Conservation (phyloP, 2,329 filamentous ascomycete genomes). For the Emmonsiellopsis sp. region DNA sequence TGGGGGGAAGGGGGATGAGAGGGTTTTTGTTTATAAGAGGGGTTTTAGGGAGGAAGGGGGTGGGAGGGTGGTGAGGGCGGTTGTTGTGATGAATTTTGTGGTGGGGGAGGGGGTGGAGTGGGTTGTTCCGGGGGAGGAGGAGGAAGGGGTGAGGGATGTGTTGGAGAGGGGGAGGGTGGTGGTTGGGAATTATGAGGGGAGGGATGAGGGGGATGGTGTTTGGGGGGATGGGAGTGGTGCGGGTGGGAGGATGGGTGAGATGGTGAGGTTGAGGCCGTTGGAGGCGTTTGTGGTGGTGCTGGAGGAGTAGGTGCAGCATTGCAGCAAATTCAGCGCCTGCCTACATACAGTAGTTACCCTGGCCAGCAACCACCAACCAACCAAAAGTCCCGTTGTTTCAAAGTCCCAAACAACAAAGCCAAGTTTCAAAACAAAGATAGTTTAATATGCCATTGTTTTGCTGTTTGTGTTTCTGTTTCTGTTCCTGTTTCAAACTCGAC, state of each 20-base stretch:
- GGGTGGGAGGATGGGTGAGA: neutral
- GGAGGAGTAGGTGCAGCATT: neutral
- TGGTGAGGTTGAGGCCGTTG: neutral
- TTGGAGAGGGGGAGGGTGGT: neutral
- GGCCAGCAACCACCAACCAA: too few species aligned
- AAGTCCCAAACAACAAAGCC: too few species aligned
- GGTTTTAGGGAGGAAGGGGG: constrained; percentile 6
- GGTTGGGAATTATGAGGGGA: neutral
- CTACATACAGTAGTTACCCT: too few species aligned
- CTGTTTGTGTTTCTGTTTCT: too few species aligned
- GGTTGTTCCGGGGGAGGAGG: constrained; percentile 10
- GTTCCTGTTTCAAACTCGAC: too few species aligned
- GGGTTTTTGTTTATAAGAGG: constrained; percentile 48
- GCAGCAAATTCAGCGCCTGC: too few species aligned
- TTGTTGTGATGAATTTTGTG: constrained; percentile 24
- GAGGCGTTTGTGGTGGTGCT: neutral
- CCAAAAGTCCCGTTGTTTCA: too few species aligned
- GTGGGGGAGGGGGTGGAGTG: constrained; percentile 14
- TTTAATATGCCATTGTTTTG: too few species aligned
- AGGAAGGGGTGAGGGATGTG: constrained; percentile 3
- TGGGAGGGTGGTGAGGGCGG: constrained; percentile 7
- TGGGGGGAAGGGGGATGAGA: constrained; percentile 39
- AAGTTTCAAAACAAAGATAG: too few species aligned
- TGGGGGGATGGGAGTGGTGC: neutral
- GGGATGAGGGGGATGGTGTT: neutral